Percentiles rank a stretch among this genome's conserved stretches.
These are phyloP conservation scores for Obelidium mucronatum DNA, from an alignment of 192 early-diverging fungal species.

Conservation along the genomic window DNA sequence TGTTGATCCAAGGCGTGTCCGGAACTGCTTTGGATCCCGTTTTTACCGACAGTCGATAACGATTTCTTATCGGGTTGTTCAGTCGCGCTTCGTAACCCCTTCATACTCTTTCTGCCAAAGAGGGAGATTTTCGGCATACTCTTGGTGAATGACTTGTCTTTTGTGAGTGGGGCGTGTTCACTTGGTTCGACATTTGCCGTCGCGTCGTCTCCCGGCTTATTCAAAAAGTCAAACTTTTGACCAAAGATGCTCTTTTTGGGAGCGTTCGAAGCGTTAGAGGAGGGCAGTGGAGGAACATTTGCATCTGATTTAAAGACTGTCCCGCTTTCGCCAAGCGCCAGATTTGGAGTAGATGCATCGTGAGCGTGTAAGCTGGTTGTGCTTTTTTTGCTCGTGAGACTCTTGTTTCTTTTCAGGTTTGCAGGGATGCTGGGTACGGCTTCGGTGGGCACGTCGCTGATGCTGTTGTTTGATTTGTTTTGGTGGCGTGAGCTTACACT, in stretches of 20 bases:
- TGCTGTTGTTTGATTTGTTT: conserved; percentile 8
- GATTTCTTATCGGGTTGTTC: conserved; percentile 30
- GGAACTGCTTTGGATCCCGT: background rate
- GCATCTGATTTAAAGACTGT: background rate
- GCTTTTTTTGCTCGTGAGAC: conserved; percentile 6
- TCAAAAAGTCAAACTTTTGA: conserved; percentile 18
- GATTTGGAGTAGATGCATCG: background rate
- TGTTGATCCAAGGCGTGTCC: background rate
- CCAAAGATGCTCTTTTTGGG: background rate
- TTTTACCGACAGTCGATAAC: background rate
- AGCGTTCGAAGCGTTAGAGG: background rate
- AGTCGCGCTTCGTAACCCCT: conserved; percentile 6
- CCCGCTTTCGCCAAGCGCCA: no score
- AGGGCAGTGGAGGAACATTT: background rate
- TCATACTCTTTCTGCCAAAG: conserved; percentile 30
- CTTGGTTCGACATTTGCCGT: background rate
- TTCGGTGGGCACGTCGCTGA: conserved; percentile 11
- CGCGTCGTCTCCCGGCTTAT: background rate
- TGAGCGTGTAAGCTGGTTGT: background rate
- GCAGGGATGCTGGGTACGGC: conserved; percentile 10
- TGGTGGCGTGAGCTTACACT: conserved; percentile 19
- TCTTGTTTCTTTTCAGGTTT: background rate
- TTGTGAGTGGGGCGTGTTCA: background rate
- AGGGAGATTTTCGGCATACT: conserved; percentile 32
- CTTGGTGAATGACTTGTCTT: conserved; percentile 19